Base-by-base conservation (phyloP, 208 protist species). In the Wallacemonas sp. region DNA sequence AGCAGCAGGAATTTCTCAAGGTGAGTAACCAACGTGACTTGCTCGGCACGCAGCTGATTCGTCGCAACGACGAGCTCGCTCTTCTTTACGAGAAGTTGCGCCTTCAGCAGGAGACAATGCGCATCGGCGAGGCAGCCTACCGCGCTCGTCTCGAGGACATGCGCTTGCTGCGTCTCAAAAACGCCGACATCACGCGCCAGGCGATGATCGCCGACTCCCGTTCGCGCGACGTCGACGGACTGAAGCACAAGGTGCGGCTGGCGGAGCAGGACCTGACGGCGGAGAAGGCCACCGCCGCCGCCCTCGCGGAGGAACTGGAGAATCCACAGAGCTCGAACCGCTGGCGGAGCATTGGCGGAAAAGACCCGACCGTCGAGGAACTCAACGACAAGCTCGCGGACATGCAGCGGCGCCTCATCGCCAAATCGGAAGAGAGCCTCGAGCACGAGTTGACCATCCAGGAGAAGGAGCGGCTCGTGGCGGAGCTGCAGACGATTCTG, bases 41-140 rank as follows among this genome's bases (percentile, higher is more conserved):
- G 8, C 74, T 99, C 2, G 96, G 93, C 27, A 88, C 94, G 9
- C 97, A 99, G 79, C 87, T 99, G 8, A 98, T 99, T 39, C 90
- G 96, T 9, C 87, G 98, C 49, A 99, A 99, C 78, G 98, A 99
- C 72, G 98, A 99, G 76, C 85, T 99, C 0, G 93, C 95, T 16
- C 67, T 98, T 19, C 80, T 99, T 11, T 99, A 99, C 77, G 98
- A 99, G 68, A 98, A 99, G 81, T 90, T 99, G 29, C 95, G 96
- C 6, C 90, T 99, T 12, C 95, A 99, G 61, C 86, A 99, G 75
- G 87, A 88, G 16, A 97, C 83, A 21, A 63, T 99, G 5, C 80
- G 64, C 46, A 96, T 96, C 49, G 98, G 98, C 12, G 97, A 99
- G 74, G 66, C 85, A 24, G 96, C 98, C 57, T 99, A 98, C 80